A percentile compares a stretch with the other conserved stretches of the same genome.
phyloP scores from a whole-genome alignment of 257 asterid genomes.

The Capsicum pubescens region DNA sequence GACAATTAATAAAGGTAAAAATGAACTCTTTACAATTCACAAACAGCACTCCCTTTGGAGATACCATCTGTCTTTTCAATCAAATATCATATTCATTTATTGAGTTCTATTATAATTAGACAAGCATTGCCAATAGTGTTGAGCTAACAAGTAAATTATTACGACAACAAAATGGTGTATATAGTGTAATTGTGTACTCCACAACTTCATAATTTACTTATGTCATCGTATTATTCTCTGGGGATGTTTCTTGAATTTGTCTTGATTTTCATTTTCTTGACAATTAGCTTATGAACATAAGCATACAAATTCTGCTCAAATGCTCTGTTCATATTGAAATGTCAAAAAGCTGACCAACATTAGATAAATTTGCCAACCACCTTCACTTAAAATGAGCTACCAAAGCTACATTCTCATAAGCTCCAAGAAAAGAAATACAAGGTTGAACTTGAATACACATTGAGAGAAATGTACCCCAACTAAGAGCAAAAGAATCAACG shows the following conservation, averaged over 20 bases:
- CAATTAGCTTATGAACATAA: background rate
- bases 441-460: background rate
- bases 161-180: too few species aligned
- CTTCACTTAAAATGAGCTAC: background rate
- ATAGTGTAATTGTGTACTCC: background rate
- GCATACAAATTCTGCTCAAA: background rate
- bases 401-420: background rate
- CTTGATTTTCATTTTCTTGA: background rate
- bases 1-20: too few species aligned
- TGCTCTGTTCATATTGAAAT: background rate
- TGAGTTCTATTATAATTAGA: too few species aligned
- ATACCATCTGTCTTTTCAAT: too few species aligned
- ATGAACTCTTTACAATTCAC: too few species aligned
- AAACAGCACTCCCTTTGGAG: too few species aligned
- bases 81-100: too few species aligned
- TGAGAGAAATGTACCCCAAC: background rate
- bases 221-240: background rate
- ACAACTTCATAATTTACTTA: background rate
- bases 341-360: background rate
- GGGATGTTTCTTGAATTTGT: conserved; percentile 21
- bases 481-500: background rate
- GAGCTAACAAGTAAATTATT: too few species aligned
- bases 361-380: background rate
- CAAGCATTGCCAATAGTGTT: too few species aligned
- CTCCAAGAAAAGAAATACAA: background rate